These are phyloP conservation scores for Geosmithia flava DNA, from an alignment of 2,329 filamentous ascomycete genomes.

Conservation along the genomic window DNA sequence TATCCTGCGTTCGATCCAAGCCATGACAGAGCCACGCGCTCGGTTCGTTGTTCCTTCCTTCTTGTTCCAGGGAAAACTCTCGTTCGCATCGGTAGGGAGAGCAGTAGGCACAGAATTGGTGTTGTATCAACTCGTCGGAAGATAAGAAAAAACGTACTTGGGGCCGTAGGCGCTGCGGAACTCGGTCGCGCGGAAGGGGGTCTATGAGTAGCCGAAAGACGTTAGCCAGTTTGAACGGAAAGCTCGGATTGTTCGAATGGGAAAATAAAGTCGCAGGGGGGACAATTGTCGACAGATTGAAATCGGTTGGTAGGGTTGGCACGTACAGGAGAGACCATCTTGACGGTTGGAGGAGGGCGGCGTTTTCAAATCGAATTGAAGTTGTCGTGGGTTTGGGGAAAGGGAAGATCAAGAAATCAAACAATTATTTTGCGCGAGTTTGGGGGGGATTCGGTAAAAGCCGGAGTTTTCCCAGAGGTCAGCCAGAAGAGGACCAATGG, in stretches of 20 bases:
- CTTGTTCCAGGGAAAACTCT: too few relatives aligned
- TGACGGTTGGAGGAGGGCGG: slow-evolving; percentile 17
- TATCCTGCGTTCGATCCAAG: neutral
- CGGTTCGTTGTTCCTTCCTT: too few relatives aligned
- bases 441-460: slow-evolving; percentile 3
- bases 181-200: slow-evolving; percentile 28
- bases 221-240: neutral
- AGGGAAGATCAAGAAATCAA: slow-evolving; percentile 1
- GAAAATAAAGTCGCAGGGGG: too few relatives aligned
- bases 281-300: neutral
- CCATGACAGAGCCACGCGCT: too few relatives aligned
- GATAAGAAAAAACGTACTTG: slow-evolving; percentile 34
- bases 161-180: slow-evolving; percentile 55
- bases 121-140: neutral
- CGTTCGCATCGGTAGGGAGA: neutral
- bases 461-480: slow-evolving; percentile 3
- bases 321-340: slow-evolving; percentile 28
- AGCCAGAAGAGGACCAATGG: neutral
- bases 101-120: neutral
- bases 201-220: slow-evolving; percentile 18
- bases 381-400: slow-evolving; percentile 3
- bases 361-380: slow-evolving; percentile 20
- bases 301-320: neutral
- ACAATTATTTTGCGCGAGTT: slow-evolving; percentile 6
- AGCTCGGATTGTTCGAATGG: neutral